A percentile compares a stretch with the other conserved stretches of the same genome.
Conservation (phyloP, 2,329 filamentous ascomycete species). For the Paramyrothecium roridum region DNA sequence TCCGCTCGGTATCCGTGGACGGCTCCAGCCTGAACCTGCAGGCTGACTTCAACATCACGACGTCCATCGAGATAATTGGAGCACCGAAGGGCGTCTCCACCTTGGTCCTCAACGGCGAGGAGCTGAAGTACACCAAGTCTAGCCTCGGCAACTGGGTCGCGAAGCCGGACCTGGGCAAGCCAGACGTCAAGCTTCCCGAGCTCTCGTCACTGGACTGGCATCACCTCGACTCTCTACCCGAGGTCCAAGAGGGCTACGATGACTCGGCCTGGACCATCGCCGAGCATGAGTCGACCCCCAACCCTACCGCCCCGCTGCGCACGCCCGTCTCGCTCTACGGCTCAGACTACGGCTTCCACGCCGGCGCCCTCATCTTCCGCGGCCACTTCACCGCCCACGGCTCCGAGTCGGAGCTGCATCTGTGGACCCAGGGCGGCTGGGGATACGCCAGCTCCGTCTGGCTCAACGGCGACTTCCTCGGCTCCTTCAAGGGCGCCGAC, state of each 20-base stretch:
- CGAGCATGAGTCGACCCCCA: slow-evolving; percentile 55
- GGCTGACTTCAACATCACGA: slow-evolving; percentile 71
- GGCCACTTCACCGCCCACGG: slow-evolving; percentile 66
- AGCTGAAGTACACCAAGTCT: slow-evolving; percentile 29
- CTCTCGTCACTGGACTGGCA: slow-evolving; percentile 56
- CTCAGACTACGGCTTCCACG: slow-evolving; percentile 72
- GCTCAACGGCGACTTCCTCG: slow-evolving; percentile 61
- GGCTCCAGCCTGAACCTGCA: slow-evolving; percentile 58
- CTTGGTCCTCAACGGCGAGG: slow-evolving; percentile 39
- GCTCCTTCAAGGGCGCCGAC: slow-evolving; percentile 59
- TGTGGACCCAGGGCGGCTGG: slow-evolving; percentile 63
- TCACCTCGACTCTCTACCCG: slow-evolving; percentile 68
- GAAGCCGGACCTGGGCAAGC: slow-evolving; percentile 42
- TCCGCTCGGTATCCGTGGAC: slow-evolving; percentile 56
- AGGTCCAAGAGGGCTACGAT: slow-evolving; percentile 61
- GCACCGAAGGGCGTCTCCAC: slow-evolving; percentile 46
- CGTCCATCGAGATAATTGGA: slow-evolving; percentile 65
- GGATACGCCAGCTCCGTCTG: slow-evolving; percentile 67
- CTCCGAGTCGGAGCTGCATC: slow-evolving; percentile 51
- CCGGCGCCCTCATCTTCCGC: slow-evolving; percentile 66
- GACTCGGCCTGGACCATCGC: slow-evolving; percentile 66
- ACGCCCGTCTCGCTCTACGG: slow-evolving; percentile 67
- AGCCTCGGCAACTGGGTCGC: slow-evolving; percentile 44
- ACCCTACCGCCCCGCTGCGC: slow-evolving; percentile 50
- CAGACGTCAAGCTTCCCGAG: slow-evolving; percentile 30